Conservation (phyloP, 1,139 yeast species). For the Candida gigantensis region DNA sequence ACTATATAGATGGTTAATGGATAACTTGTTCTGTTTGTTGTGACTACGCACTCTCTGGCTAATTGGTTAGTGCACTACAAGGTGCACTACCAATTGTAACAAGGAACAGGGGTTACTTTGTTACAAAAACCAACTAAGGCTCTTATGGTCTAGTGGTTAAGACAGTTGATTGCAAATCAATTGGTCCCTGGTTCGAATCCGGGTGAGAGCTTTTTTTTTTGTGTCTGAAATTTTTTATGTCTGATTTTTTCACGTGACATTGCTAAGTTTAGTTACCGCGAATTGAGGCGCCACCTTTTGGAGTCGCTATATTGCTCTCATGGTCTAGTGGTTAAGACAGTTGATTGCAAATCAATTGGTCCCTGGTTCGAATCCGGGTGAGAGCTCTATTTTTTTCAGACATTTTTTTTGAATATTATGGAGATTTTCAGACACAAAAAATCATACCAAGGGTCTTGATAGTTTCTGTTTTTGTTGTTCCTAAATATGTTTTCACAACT, state of each 20-base stretch:
- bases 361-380: constrained; percentile 15
- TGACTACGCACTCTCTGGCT: too few relatives aligned
- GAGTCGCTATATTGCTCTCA: constrained; percentile 4
- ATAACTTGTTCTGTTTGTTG: too few relatives aligned
- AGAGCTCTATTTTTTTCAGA: constrained; percentile 3
- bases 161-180: constrained; percentile 12
- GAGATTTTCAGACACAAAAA: background rate
- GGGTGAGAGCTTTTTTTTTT: constrained; percentile 10
- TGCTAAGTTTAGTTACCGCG: too few relatives aligned
- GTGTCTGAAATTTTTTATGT: background rate
- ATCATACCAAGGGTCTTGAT: background rate
- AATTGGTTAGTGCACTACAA: too few relatives aligned
- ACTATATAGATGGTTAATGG: too few relatives aligned
- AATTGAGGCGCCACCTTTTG: background rate
- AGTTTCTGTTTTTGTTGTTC: too few relatives aligned
- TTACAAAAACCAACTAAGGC: constrained; percentile 2
- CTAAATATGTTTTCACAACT: background rate
- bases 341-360: constrained; percentile 13
- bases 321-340: constrained; percentile 11
- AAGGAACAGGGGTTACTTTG: too few relatives aligned
- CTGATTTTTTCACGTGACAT: background rate
- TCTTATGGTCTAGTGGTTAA: constrained; percentile 12
- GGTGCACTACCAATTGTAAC: too few relatives aligned
- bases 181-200: constrained; percentile 14
- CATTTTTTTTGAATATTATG: background rate